Evolutionary conservation across 805 yeast species (phyloP), one percentile per base, ranked within the genome.

Genomic region (Yarrowia osloensis): DNA sequence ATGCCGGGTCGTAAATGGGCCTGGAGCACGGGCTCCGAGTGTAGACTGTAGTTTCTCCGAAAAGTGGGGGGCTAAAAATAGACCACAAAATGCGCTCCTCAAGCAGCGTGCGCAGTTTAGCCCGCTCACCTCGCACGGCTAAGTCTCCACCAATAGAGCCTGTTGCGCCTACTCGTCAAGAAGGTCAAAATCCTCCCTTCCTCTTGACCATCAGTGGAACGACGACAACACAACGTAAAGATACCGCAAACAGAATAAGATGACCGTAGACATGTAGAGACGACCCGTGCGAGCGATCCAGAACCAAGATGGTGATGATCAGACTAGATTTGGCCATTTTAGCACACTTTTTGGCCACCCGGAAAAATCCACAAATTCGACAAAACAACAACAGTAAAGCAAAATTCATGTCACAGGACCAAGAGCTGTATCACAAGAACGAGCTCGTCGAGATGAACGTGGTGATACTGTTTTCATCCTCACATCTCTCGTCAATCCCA

Each of bases 161-260:
- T 13, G 37, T 19, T 9, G 15, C 33, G 1, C 15, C 13, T 22
- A 50, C 21, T 50, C 57, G 33, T 7, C 29, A 33, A 50, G 19
- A 19, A 31, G 15, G 57, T 13, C 62, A 54, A 54, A 54, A 37
- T 37, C 42, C 61, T 35, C 61, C 44, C 24, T 54, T 54, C 61
- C 61, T 54, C 61, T 35, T 54, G 61, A 54, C 61, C 61, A 54
- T 54, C 61, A 54, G 61, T 54, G 3, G n/a, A 6, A 17, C 17
- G 19, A 44, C 49, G 15, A 44, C 49, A 24, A 17, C 46, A 15
- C 1, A 29, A 24, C n/a, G n/a, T n/a, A n/a, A n/a, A n/a, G n/a
- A n/a, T n/a, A n/a, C n/a, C n/a, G n/a, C n/a, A n/a, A n/a, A n/a
- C n/a, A n/a, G n/a, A n/a, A n/a, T n/a, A n/a, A 19, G 4, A 24